These are phyloP conservation scores for Fusarium zealandicum DNA, from an alignment of 2,329 filamentous ascomycete species.

Conservation along the genomic window DNA sequence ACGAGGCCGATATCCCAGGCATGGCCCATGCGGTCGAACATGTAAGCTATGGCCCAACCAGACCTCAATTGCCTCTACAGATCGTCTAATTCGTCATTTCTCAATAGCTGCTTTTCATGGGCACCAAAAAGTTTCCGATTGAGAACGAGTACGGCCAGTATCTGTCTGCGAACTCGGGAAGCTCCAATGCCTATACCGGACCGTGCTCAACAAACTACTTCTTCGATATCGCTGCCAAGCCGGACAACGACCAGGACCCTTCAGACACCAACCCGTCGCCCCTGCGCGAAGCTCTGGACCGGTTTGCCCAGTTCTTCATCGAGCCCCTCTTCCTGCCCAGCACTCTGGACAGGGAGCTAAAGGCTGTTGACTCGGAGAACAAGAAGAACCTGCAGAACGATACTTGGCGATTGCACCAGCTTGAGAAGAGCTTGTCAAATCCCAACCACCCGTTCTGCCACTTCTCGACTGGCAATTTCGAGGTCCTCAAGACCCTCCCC, in stretches of 20 bases:
- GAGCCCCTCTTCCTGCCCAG: slow-evolving; percentile 84
- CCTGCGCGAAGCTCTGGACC: slow-evolving; percentile 82
- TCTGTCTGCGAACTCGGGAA: slow-evolving; percentile 85
- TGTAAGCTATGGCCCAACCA: slow-evolving; percentile 51
- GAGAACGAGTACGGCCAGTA: slow-evolving; percentile 98
- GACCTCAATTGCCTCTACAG: neutral
- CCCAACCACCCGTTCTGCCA: slow-evolving; percentile 87
- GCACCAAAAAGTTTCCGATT: slow-evolving; percentile 94
- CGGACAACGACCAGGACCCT: slow-evolving; percentile 65
- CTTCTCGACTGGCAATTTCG: slow-evolving; percentile 89
- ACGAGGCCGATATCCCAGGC: slow-evolving; percentile 87
- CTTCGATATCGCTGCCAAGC: slow-evolving; percentile 90
- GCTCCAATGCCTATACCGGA: slow-evolving; percentile 94
- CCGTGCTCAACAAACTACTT: slow-evolving; percentile 96
- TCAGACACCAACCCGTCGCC: slow-evolving; percentile 65
- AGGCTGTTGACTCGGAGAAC: slow-evolving; percentile 92
- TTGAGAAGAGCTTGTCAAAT: slow-evolving; percentile 88
- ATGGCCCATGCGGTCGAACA: slow-evolving; percentile 98
- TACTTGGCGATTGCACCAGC: slow-evolving; percentile 84
- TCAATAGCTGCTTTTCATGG: slow-evolving; percentile 88
- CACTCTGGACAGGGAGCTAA: slow-evolving; percentile 85
- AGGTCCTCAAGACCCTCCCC: slow-evolving; percentile 84
- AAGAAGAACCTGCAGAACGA: slow-evolving; percentile 97
- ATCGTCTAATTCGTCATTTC: slow-evolving; percentile 19
- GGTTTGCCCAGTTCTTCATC: slow-evolving; percentile 94